Evolutionary conservation across 768 basidiomycete genomes (phyloP).

Genomic region (Clathrus columnatus): DNA sequence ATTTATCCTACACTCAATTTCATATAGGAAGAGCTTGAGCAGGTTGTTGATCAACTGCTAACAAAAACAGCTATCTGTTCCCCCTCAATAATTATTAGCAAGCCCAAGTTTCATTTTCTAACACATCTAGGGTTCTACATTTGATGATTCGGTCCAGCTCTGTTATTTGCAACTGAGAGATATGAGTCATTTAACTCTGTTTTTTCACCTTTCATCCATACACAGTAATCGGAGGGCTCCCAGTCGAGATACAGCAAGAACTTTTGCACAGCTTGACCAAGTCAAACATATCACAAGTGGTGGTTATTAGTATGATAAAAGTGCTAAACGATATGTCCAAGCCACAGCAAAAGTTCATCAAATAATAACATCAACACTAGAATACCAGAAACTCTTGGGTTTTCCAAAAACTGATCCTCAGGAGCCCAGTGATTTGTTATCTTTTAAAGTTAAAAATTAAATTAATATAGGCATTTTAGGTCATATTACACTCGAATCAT

Average conservation of each 20-base stretch:
- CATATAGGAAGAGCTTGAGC: background rate
- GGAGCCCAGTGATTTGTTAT: background rate
- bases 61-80: background rate
- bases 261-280: conserved; percentile 14
- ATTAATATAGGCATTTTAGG: too few relatives aligned
- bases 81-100: background rate
- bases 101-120: conserved; percentile 4
- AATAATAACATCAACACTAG: background rate
- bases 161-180: background rate
- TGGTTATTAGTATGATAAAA: conserved; percentile 18
- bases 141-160: background rate
- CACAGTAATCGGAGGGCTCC: conserved; percentile 13
- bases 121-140: background rate
- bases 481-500: too few relatives aligned
- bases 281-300: conserved; percentile 25
- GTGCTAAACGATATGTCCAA: background rate
- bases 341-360: background rate
- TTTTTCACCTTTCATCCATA: background rate
- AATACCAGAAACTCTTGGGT: background rate
- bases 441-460: too few relatives aligned
- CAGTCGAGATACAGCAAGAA: conserved; percentile 12
- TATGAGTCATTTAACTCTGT: conserved; percentile 1
- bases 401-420: background rate
- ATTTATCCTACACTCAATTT: background rate
- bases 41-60: background rate